Base-by-base conservation (phyloP, 1,139 yeast genomes). In the Protomyces arabidopsidicola region DNA sequence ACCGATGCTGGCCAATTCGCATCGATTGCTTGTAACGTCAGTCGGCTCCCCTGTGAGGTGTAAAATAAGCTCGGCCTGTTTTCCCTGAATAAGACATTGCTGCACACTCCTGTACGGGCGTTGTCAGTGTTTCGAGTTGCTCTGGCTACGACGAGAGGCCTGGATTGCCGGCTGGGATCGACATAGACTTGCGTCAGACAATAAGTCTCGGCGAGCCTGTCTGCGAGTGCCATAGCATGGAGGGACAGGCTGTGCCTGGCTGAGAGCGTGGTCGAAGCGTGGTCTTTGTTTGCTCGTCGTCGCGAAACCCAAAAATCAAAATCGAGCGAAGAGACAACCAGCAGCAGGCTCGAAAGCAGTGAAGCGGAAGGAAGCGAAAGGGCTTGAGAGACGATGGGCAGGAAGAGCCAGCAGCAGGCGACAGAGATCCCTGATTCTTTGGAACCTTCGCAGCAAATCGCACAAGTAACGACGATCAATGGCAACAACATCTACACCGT, bases 401-500 rank as follows among this genome's bases (percentile, higher is more conserved):
- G 56, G 31, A 58, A 58, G 53, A 52, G 53, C 22, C 62, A 58
- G 35, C 62, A 58, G 42, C 62, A 58, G 24, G 27, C 52, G 27
- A 27, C 62, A 10, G 62, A 50, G 2, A 52, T 55, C 4, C 62
- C 62, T 12, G 31, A 50, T 10, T 51, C 39, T n/a, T 42, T 58
- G 9, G 24, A 20, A 16, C 16, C 20, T 5, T 24, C 51, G 5
- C 62, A 58, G 45, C 39, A 39, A 14, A 51, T 58, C 4, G 62
- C 56, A 14, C 39, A 39, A 22, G 56, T 58, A 36, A 54, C 42
- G 20, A 42, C 54, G 45, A 58, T 58, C 45, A 51, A 58, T 24
- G 62, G 62, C 53, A 58, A 58, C 45, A 58, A 58, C 45, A 58
- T 58, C 62, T 58, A 58, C 53, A 58, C 62, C 2, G 62, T 58